These are phyloP conservation scores for Cercophora scortea DNA, from an alignment of 495 filamentous ascomycete genomes.

Conservation along the genomic window DNA sequence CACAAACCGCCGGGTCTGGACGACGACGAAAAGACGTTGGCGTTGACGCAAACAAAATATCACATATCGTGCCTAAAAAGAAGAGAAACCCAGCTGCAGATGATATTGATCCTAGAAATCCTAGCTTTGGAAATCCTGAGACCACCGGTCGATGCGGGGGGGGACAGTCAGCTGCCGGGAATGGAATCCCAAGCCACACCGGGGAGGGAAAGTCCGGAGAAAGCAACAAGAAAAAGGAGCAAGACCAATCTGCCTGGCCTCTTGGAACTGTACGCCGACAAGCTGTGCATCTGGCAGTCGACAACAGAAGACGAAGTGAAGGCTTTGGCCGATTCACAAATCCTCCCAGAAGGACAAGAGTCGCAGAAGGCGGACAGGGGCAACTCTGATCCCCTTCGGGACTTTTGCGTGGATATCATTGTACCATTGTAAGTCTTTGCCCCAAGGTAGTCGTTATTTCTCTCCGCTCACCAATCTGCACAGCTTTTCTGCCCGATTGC, in stretches of 20 bases:
- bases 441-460: neutral
- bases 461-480: constrained; percentile 8
- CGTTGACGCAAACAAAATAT: constrained; percentile 41
- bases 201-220: constrained; percentile 17
- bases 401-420: constrained; percentile 91
- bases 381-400: constrained; percentile 33
- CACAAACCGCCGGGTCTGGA: constrained; percentile 29
- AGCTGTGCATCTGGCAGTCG: constrained; percentile 96
- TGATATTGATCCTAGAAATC: constrained; percentile 83
- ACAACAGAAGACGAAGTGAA: constrained; percentile 50
- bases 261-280: constrained; percentile 80
- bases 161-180: constrained; percentile 33
- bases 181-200: constrained; percentile 15
- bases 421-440: constrained; percentile 66
- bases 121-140: constrained; percentile 60
- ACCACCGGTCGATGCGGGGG: constrained; percentile 26
- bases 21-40: constrained; percentile 27
- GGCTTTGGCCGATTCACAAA: constrained; percentile 42
- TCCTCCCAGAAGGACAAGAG: constrained; percentile 17
- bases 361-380: constrained; percentile 20
- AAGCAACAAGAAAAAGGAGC: constrained; percentile 28
- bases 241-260: constrained; percentile 43
- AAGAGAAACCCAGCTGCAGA: constrained; percentile 81
- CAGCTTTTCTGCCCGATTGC: constrained; percentile 72
- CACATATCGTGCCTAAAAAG: constrained; percentile 59